A percentile compares a stretch with the other conserved stretches of the same genome.
Evolutionary conservation across 768 basidiomycete genomes (phyloP).

Genomic region (Kondoa malvinella): DNA sequence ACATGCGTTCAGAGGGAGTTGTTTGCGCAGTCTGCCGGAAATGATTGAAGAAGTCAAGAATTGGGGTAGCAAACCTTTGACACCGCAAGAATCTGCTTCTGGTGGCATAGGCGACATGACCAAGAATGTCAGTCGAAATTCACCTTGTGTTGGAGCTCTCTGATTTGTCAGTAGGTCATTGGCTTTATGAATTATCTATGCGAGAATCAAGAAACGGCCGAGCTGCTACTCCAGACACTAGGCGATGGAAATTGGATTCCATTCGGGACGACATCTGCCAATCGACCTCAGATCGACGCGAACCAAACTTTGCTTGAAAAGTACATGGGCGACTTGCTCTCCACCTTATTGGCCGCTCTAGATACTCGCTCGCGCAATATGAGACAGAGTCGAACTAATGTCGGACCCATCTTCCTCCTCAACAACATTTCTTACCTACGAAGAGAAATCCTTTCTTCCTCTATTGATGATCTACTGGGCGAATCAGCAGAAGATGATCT

Average conservation of each 20-base stretch:
- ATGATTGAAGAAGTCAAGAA: slow-evolving; percentile 25
- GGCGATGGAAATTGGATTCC: slow-evolving; percentile 27
- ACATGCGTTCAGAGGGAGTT: slow-evolving; percentile 25
- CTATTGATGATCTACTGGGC: slow-evolving; percentile 23
- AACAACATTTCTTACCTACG: slow-evolving; percentile 27
- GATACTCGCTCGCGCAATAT: neutral
- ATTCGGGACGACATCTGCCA: slow-evolving; percentile 5
- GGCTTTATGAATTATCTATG: slow-evolving; percentile 26
- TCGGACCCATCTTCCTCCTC: slow-evolving; percentile 24
- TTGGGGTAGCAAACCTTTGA: slow-evolving; percentile 2
- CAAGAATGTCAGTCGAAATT: neutral
- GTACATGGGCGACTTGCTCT: slow-evolving; percentile 22
- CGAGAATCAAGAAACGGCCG: slow-evolving; percentile 22
- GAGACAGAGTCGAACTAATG: neutral
- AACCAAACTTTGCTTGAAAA: slow-evolving; percentile 17
- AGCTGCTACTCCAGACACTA: slow-evolving; percentile 22
- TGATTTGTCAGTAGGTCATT: slow-evolving; percentile 18
- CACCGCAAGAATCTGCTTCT: neutral
- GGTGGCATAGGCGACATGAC: neutral
- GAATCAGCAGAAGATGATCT: slow-evolving; percentile 23
- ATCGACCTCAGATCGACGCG: neutral
- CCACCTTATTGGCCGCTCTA: neutral
- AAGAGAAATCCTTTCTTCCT: slow-evolving; percentile 21
- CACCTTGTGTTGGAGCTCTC: neutral
- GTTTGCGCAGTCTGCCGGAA: slow-evolving; percentile 24